Evolutionary conservation across 805 yeast genomes (phyloP), one percentile per base, ranked within the genome.

Genomic region (Ogataea kodamae): DNA sequence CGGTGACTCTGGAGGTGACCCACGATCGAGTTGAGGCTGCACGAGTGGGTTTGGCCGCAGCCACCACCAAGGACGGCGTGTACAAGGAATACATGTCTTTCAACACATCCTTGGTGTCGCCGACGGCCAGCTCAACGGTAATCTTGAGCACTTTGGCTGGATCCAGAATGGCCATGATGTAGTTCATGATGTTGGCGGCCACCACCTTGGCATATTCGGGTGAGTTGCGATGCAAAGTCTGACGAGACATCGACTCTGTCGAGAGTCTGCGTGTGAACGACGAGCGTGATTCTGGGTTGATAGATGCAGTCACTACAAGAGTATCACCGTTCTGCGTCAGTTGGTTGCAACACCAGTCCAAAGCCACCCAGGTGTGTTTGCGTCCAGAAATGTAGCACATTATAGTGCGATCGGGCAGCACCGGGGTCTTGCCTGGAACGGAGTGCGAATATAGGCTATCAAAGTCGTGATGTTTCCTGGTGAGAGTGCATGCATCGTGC

Each of bases 301-400:
- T 67, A 3, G 80, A 63, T 1, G 88, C 68, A 5, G 76, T 70
- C 6, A 84, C 69, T 3, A 83, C 73, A 9, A 84, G 57, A 9
- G 76, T 69, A 55, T 84, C 95, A 6, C 87, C 85, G 46, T 77
- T 64, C 45, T 72, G 76, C 3, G 80, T 56, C 9, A 80, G 59
- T 25, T 66, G 61, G 28, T 65, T 65, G 34, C 82, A 57, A 5
- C 75, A 62, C 79, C 84, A 84, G 54, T 84, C 95, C 17, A 84
- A 56, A 1, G 87, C 78, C 8, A 81, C 86, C 95, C 95, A 84
- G 0, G 92, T 80, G 60, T 83, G 90, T 35, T 64, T 68, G 39
- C 90, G 62, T 3, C 87, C 94, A 45, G 78, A 68, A 18, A 84
- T 64, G 50, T 81, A 81, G 18, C 80, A 76, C 52, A 83, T 50